Conservation (phyloP, 306 rosid genomes). For the Gastrolobium bilobum region DNA sequence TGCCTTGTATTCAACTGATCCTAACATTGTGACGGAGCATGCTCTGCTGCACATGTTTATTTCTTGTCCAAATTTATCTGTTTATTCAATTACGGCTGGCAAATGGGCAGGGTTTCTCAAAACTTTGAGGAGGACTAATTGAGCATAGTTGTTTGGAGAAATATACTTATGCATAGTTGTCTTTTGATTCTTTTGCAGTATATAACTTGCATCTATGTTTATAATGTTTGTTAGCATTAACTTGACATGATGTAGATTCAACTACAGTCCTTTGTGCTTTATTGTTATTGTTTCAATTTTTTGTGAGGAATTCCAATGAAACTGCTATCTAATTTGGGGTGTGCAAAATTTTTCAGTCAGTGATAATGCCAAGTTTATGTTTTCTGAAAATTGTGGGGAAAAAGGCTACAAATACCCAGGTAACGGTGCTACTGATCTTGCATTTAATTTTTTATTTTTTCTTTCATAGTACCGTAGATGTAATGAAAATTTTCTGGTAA, state of each 20-base stretch:
- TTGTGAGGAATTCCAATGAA: constrained; percentile 30
- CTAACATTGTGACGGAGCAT: not conserved
- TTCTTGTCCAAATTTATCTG: too few relatives aligned
- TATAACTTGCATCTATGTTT: constrained; percentile 13
- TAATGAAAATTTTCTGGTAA: not conserved
- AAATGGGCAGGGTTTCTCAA: too few relatives aligned
- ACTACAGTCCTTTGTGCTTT: not conserved
- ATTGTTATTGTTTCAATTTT: constrained; percentile 6
- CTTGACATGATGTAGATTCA: not conserved
- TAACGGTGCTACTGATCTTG: constrained; percentile 32
- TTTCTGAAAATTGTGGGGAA: constrained; percentile 76
- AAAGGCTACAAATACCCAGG: constrained; percentile 73
- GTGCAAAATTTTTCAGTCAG: constrained; percentile 62
- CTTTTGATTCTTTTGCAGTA: not conserved
- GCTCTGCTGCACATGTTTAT: too few relatives aligned
- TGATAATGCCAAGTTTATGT: constrained; percentile 73
- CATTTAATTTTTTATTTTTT: not conserved
- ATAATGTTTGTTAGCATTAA: not conserved
- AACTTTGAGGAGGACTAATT: not conserved
- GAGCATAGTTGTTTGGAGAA: not conserved
- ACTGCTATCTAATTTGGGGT: constrained; percentile 18
- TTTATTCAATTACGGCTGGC: too few relatives aligned
- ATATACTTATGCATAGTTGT: not conserved
- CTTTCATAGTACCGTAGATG: not conserved
- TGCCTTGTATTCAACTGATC: not conserved